phyloP scores from a whole-genome alignment of 1,284 basidiomycete species.

The Neotropicomus parvogracilis region DNA sequence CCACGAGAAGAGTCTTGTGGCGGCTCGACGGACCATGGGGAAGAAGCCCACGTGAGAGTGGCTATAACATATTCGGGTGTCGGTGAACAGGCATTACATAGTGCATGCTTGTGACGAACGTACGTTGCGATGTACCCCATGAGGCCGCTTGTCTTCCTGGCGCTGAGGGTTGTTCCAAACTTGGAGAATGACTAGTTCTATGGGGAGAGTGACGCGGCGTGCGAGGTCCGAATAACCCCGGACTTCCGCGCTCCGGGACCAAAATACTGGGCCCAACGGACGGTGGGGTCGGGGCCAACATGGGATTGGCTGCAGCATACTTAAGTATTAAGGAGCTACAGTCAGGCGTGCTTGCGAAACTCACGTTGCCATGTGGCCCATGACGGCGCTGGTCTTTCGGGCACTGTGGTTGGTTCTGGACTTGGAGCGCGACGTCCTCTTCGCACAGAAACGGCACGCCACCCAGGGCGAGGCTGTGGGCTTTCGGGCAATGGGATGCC shows the following conservation, averaged over 20 bases:
- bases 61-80: too few species aligned
- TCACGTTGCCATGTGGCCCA: constrained; percentile 68
- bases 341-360: constrained; percentile 23
- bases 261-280: constrained; percentile 36
- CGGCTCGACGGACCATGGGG: too few species aligned
- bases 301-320: constrained; percentile 39
- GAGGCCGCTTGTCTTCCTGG: too few species aligned
- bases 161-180: too few species aligned
- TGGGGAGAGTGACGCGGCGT: constrained; percentile 39
- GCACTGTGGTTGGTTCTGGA: constrained; percentile 31
- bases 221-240: constrained; percentile 50
- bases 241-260: constrained; percentile 37
- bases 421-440: constrained; percentile 34
- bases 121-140: too few species aligned
- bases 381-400: constrained; percentile 37
- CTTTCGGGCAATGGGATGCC: constrained; percentile 31
- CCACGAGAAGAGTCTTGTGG: too few species aligned
- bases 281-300: constrained; percentile 42
- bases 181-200: neutral
- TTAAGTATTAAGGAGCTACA: neutral
- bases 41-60: too few species aligned
- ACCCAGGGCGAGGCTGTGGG: constrained; percentile 44
- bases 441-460: constrained; percentile 45
- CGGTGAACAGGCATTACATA: too few species aligned
- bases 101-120: too few species aligned